Base-by-base conservation (phyloP, 192 early-diverging fungal genomes). In the Backusella tarrabulga region DNA sequence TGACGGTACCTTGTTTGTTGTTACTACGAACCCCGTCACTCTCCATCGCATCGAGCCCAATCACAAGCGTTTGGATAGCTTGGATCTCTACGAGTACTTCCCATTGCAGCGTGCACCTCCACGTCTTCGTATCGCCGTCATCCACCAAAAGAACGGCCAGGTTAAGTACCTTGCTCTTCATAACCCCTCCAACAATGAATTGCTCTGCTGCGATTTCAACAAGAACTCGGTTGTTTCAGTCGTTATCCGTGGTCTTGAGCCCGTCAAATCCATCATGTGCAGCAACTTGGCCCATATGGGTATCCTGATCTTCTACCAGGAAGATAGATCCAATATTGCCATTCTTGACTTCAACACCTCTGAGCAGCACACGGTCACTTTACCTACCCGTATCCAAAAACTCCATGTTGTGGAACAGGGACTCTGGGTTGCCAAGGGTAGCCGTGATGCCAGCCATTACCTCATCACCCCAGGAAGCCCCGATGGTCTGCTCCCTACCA, bases 81-180 rank as follows among this genome's bases (percentile, higher is more conserved):
- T 92, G 0, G 90, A 92, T 67, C 82, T 93, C 75, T 92, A 92
- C 68, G 92, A 93, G 78, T 93, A 91, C 70, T 92, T 92, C 80
- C 92, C 92, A 11, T 75, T 90, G 0, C 86, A 87, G 68, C 78
- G 82, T 63, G 83, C 87, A 21, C 85, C 88, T 40, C 86, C 88
- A 67, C 72, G 87, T n/a, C 75, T 90, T 19, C 75, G 79, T 5
- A 78, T 90, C 14, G 76, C 88, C 12, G 72, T 87, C 23, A 78
- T 90, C 15, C 71, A 84, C 46, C 79, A 77, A 19, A 11, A 23
- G 29, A 71, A 73, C 1, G 82, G 77, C 2, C 36, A 50, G 12
- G 72, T 77, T 19, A 83, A 81, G 15, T 86, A 87, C 70, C 76
- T 93, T 21, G 79, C 83, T 32, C 79, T 93, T 26, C 91, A 92